These are phyloP conservation scores for Suillus subaureus DNA, from an alignment of 768 basidiomycete species.

Conservation along the genomic window DNA sequence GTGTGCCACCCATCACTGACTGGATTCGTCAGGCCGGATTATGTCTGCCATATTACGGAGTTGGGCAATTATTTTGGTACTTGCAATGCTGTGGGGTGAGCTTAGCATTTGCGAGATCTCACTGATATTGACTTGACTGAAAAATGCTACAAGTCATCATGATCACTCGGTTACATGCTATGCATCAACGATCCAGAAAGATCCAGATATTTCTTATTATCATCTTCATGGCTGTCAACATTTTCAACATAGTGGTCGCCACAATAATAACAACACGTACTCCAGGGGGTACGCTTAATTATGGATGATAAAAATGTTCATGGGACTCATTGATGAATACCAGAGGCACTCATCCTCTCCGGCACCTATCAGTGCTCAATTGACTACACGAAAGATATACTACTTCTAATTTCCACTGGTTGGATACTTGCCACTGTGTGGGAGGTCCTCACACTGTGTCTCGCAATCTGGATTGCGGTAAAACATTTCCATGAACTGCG, in stretches of 20 bases:
- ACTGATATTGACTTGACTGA: neutral
- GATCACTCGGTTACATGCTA: neutral
- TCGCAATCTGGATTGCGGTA: neutral
- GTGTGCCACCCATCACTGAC: neutral
- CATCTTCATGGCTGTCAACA: neutral
- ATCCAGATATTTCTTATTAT: neutral
- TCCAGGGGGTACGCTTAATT: neutral
- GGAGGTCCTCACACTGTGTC: neutral
- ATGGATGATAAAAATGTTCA: neutral
- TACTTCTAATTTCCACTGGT: neutral
- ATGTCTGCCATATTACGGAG: neutral
- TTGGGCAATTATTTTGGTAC: neutral
- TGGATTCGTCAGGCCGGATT: neutral
- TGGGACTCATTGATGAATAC: neutral
- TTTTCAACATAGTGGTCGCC: neutral
- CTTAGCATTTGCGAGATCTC: neutral
- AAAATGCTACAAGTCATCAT: neutral
- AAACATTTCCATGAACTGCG: neutral
- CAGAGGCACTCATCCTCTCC: neutral
- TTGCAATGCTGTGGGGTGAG: neutral
- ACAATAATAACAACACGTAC: fast-evolving
- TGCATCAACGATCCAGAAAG: neutral
- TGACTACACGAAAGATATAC: neutral
- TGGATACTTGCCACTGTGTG: neutral
- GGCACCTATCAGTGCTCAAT: neutral